Evolutionary conservation across 2,329 filamentous ascomycete genomes (phyloP).

Genomic region (Helotiales sp.): DNA sequence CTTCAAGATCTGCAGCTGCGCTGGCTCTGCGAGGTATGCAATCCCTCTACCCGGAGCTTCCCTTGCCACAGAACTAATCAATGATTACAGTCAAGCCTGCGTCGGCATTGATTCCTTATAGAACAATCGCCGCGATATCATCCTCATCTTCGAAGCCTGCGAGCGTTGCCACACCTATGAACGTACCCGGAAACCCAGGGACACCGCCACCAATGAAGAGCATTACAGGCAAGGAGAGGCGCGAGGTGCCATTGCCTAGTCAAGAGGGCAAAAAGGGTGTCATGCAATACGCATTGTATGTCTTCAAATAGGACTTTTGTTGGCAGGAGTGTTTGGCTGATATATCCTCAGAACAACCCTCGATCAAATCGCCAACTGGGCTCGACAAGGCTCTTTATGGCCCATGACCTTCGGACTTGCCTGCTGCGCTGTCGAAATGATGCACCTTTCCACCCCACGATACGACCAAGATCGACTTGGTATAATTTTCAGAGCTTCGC

Average conservation of each 20-base stretch:
- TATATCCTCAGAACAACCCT: conserved; percentile 62
- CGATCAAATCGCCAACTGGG: conserved; percentile 82
- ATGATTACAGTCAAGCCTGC: conserved; percentile 62
- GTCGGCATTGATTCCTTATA: conserved; percentile 61
- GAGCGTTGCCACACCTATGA: conserved; percentile 53
- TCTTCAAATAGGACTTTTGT: conserved; percentile 27
- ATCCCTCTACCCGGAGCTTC: conserved; percentile 4
- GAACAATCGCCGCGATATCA: conserved; percentile 64
- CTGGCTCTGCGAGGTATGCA: conserved; percentile 44
- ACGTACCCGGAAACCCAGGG: conserved; percentile 53
- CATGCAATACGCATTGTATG: conserved; percentile 85
- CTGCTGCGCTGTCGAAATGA: conserved; percentile 91
- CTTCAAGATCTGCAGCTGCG: conserved; percentile 42
- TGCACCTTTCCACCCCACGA: conserved; percentile 83
- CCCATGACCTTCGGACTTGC: conserved; percentile 87
- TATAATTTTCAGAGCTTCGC: conserved; percentile 88
- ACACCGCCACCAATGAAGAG: conserved; percentile 50
- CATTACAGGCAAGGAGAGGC: conserved; percentile 49
- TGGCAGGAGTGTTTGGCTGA: conserved; percentile 5
- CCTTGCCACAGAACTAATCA: conserved; percentile 27
- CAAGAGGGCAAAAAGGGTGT: conserved; percentile 78
- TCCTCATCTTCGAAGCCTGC: conserved; percentile 65
- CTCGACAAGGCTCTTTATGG: conserved; percentile 81
- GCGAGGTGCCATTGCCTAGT: conserved; percentile 75
- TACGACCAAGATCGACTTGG: conserved; percentile 88